Evolutionary conservation across 1,284 basidiomycete genomes (phyloP).

Genomic region (Rhizoctonia solani): DNA sequence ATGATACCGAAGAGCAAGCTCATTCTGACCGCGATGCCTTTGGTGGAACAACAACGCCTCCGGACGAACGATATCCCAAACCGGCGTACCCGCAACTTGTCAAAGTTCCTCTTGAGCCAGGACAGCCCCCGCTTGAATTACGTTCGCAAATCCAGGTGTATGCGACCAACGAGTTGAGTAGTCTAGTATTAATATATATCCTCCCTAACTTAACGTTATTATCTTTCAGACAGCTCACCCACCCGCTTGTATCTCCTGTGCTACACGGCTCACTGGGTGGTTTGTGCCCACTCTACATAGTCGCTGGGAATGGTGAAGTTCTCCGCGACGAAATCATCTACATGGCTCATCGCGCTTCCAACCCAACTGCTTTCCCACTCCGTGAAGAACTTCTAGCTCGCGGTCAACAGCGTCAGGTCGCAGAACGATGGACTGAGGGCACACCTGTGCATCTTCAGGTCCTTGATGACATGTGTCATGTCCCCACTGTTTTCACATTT

Average conservation of each 20-base stretch:
- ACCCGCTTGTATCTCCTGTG: conserved; percentile 86
- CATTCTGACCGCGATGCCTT: background rate
- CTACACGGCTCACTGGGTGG: conserved; percentile 83
- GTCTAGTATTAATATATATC: background rate
- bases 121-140: conserved; percentile 28
- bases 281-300: conserved; percentile 82
- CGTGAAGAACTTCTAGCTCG: conserved; percentile 61
- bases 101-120: conserved; percentile 24
- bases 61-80: conserved; percentile 16
- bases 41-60: conserved; percentile 22
- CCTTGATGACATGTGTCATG: conserved; percentile 55
- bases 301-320: conserved; percentile 90
- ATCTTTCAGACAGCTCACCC: conserved; percentile 58
- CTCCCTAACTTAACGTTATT: background rate
- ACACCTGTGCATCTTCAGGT: conserved; percentile 91
- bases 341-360: conserved; percentile 86
- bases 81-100: conserved; percentile 5
- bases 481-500: conserved; percentile 49
- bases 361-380: conserved; percentile 75
- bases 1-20: background rate
- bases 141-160: conserved; percentile 31
- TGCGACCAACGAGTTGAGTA: conserved; percentile 31
- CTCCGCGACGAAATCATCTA: conserved; percentile 92
- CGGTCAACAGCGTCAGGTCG: conserved; percentile 71
- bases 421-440: conserved; percentile 58